Evolutionary conservation across 257 asterid genomes (phyloP).

Genomic region (Hygrophila difformis): DNA sequence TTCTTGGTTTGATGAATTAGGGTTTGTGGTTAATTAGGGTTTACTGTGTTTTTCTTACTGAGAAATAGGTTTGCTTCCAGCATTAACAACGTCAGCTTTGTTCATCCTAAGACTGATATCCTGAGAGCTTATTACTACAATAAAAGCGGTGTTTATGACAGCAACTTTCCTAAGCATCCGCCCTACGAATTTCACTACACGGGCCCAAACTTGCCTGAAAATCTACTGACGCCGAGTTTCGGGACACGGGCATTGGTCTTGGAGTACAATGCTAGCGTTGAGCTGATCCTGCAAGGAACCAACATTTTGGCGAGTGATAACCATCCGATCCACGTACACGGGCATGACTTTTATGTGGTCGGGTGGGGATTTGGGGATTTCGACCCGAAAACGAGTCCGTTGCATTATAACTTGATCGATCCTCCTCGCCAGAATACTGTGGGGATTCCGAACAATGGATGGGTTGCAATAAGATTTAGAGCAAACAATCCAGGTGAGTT

Average conservation of each 20-base stretch:
- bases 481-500: conserved; percentile 45
- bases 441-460: conserved; percentile 43
- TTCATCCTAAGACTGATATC: conserved; percentile 19
- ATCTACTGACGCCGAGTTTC: conserved; percentile 23
- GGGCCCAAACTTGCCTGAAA: conserved; percentile 14
- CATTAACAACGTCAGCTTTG: conserved; percentile 40
- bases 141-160: conserved; percentile 18
- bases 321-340: conserved; percentile 53
- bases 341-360: conserved; percentile 38
- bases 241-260: conserved; percentile 38
- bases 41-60: too few species aligned
- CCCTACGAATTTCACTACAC: conserved; percentile 34
- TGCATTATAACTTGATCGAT: conserved; percentile 33
- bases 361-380: conserved; percentile 57
- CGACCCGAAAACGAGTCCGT: conserved; percentile 21
- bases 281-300: not conserved
- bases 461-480: conserved; percentile 45
- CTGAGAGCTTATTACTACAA: conserved; percentile 28
- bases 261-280: conserved; percentile 37
- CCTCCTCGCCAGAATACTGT: conserved; percentile 45
- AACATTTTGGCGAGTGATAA: conserved; percentile 28
- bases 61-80: conserved; percentile 50
- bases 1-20: too few species aligned
- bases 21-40: too few species aligned
- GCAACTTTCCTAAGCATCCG: conserved; percentile 33